Percentiles rank a stretch among this genome's conserved stretches.
Conservation (phyloP, 192 early-diverging fungal genomes). For the Podochytrium sp. region DNA sequence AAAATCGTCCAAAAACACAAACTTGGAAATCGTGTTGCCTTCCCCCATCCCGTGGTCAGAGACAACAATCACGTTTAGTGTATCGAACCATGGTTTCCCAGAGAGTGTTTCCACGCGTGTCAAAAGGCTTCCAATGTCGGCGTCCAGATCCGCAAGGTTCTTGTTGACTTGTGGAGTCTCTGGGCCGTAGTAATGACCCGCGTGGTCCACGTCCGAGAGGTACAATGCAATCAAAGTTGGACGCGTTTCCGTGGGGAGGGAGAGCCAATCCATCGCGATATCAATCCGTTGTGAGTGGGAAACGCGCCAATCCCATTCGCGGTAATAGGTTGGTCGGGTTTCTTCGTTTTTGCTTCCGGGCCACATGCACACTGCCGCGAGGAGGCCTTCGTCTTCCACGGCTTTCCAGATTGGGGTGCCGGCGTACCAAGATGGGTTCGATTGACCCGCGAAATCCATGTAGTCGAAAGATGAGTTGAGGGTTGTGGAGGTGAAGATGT, state of each 20-base stretch:
- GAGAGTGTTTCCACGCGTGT: slow-evolving; percentile 30
- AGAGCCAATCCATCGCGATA: slow-evolving; percentile 76
- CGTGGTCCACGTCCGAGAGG: slow-evolving; percentile 76
- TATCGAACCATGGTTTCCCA: slow-evolving; percentile 9
- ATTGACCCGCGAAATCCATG: slow-evolving; percentile 63
- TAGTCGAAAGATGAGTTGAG: slow-evolving; percentile 79
- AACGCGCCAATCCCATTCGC: slow-evolving; percentile 53
- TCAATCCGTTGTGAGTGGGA: slow-evolving; percentile 60
- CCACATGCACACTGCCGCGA: slow-evolving; percentile 86
- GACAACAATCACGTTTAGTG: slow-evolving; percentile 65
- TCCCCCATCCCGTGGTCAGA: slow-evolving; percentile 92
- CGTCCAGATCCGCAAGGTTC: slow-evolving; percentile 58
- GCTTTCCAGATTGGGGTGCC: slow-evolving; percentile 85
- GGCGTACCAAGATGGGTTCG: slow-evolving; percentile 85
- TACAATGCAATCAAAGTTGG: slow-evolving; percentile 62
- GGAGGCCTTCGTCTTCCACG: slow-evolving; percentile 67
- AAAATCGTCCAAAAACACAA: slow-evolving; percentile 78
- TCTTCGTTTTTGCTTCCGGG: slow-evolving; percentile 65
- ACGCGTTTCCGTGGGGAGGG: slow-evolving; percentile 51
- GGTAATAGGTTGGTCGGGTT: slow-evolving; percentile 65
- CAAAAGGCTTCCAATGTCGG: slow-evolving; percentile 64
- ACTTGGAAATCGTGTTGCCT: slow-evolving; percentile 36
- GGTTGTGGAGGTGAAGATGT: slow-evolving; percentile 79
- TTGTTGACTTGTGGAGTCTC: slow-evolving; percentile 63
- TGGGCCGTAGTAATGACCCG: slow-evolving; percentile 75